These are phyloP conservation scores for Pestalotiopsis sp. DNA, from an alignment of 2,329 filamentous ascomycete genomes.

Conservation along the genomic window DNA sequence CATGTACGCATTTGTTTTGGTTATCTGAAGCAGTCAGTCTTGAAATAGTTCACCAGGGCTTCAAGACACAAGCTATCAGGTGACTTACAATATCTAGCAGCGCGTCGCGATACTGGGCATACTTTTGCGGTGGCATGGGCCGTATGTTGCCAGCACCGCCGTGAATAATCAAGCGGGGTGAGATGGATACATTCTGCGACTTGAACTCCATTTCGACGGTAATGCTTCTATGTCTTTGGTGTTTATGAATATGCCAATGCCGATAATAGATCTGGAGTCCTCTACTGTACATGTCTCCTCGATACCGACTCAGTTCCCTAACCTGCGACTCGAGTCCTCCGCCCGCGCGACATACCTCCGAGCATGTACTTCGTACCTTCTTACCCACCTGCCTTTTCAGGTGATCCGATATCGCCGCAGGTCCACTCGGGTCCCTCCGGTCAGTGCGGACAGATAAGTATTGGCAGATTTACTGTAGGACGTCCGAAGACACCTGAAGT, in stretches of 20 bases:
- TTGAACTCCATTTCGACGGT: constrained; percentile 43
- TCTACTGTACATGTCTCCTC: neutral
- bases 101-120: constrained; percentile 58
- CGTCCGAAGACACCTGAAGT: neutral
- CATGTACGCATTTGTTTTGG: constrained; percentile 50
- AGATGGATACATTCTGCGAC: constrained; percentile 26
- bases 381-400: neutral
- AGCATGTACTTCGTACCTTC: too few species aligned
- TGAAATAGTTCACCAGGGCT: neutral
- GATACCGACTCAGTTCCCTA: neutral
- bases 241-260: neutral
- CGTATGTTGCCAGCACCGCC: constrained; percentile 73
- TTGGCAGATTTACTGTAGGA: neutral
- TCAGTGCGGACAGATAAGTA: neutral
- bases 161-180: constrained; percentile 68
- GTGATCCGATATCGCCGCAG: constrained; percentile 2
- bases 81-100: constrained; percentile 61
- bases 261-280: neutral
- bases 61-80: too few species aligned
- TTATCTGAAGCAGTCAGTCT: constrained; percentile 36
- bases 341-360: neutral
- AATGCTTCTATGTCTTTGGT: neutral
- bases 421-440: neutral
- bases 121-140: constrained; percentile 60
- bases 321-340: neutral